A percentile compares a stretch with the other conserved stretches of the same genome.
Evolutionary conservation across 2,329 filamentous ascomycete species (phyloP).

Genomic region (Talaromyces verruculosus): DNA sequence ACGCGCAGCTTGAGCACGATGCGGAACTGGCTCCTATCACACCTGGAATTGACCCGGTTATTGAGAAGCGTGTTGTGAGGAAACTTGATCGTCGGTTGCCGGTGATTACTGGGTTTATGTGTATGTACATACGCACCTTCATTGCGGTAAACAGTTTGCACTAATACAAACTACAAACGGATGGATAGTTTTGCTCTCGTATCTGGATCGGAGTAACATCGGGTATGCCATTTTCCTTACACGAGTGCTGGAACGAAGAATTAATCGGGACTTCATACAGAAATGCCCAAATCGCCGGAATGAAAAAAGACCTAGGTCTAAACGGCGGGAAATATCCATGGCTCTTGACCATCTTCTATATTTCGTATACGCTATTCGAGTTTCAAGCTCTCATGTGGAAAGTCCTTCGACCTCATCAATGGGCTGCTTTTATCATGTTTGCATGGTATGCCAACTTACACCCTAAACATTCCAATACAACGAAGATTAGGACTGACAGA

Average conservation of each 20-base stretch:
- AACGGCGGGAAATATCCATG: conserved; percentile 50
- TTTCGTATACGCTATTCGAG: conserved; percentile 48
- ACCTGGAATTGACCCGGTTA: conserved; percentile 33
- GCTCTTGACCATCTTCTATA: conserved; percentile 57
- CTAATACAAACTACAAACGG: not conserved
- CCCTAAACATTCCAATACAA: not conserved
- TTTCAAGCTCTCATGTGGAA: conserved; percentile 49
- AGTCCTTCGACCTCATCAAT: conserved; percentile 43
- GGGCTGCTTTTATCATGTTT: conserved; percentile 46
- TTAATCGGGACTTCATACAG: conserved; percentile 30
- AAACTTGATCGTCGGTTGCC: conserved; percentile 41
- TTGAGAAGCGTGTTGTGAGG: conserved; percentile 38
- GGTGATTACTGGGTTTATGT: conserved; percentile 40
- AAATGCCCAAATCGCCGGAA: conserved; percentile 57
- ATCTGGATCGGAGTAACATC: conserved; percentile 54
- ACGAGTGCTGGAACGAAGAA: not conserved
- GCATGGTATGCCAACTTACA: conserved; percentile 35
- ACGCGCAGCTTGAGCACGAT: conserved; percentile 13
- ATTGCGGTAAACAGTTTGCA: not conserved
- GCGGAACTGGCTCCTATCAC: conserved; percentile 2
- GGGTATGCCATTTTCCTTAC: conserved; percentile 33
- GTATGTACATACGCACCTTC: conserved; percentile 29
- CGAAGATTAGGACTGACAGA: not conserved
- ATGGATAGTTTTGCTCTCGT: conserved; percentile 45
- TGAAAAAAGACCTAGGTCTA: conserved; percentile 52